These are phyloP conservation scores for Aspergillus sp. DNA, from an alignment of 2,329 filamentous ascomycete genomes.

Conservation along the genomic window DNA sequence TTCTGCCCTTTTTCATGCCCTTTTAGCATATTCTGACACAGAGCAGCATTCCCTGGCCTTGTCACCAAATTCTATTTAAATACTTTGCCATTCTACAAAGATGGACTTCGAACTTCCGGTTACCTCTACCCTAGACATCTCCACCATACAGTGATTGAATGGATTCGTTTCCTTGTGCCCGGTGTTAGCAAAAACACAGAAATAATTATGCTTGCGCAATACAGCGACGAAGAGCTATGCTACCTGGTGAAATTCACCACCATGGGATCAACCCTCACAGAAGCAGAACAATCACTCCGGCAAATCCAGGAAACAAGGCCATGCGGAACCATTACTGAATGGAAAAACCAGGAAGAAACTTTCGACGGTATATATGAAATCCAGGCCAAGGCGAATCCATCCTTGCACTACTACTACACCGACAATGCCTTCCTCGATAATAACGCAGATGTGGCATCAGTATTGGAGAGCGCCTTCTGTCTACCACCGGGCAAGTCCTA, in stretches of 20 bases:
- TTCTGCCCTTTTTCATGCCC: neutral
- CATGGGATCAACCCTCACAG: constrained; percentile 8
- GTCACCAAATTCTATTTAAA: constrained; percentile 46
- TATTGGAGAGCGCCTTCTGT: constrained; percentile 42
- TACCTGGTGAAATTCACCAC: constrained; percentile 11
- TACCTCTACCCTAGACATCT: constrained; percentile 43
- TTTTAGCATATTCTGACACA: neutral
- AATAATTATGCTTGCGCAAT: constrained; percentile 18
- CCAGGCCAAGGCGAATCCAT: constrained; percentile 43
- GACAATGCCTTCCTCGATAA: constrained; percentile 47
- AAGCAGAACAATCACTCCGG: constrained; percentile 10
- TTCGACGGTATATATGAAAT: constrained; percentile 28
- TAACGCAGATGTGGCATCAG: constrained; percentile 38
- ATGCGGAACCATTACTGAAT: constrained; percentile 26
- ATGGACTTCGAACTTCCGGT: constrained; percentile 24
- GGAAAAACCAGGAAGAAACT: constrained; percentile 29
- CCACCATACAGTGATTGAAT: constrained; percentile 41
- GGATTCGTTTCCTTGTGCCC: constrained; percentile 30
- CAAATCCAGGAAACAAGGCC: constrained; percentile 28
- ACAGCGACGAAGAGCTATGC: constrained; percentile 10
- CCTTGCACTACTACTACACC: constrained; percentile 41
- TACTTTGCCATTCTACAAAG: constrained; percentile 18
- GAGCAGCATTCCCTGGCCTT: constrained; percentile 41
- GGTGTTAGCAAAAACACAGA: constrained; percentile 15
- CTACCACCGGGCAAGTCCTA: constrained; percentile 41